phyloP scores from a whole-genome alignment of 2,329 filamentous ascomycete genomes.

The Remersonia thermophila region DNA sequence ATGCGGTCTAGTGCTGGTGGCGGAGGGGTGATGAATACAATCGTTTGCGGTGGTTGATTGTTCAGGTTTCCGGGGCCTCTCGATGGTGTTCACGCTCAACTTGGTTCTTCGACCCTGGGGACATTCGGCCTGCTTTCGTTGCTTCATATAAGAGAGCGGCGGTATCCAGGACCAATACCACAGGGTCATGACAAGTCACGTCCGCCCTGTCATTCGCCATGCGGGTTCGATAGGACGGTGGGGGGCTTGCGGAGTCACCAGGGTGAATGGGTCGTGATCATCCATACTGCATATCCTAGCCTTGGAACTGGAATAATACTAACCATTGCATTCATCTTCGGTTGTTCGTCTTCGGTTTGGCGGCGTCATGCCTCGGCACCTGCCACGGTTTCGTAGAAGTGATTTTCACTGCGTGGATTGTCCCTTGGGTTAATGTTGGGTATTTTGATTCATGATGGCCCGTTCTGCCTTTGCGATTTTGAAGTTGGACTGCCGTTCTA shows the following conservation, averaged over 20 bases:
- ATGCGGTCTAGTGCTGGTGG: constrained; percentile 59
- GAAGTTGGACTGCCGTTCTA: no score
- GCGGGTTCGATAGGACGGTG: background rate
- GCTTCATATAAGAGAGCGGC: background rate
- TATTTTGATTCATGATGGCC: no score
- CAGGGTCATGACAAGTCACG: no score
- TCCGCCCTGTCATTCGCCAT: background rate
- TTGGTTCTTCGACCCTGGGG: background rate
- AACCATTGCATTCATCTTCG: background rate
- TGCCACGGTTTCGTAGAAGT: no score
- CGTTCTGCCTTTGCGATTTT: no score
- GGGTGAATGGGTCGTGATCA: constrained; percentile 7
- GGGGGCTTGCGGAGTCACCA: constrained; percentile 6
- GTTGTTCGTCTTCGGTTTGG: background rate
- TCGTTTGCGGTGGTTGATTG: constrained; percentile 3
- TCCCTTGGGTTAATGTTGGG: no score
- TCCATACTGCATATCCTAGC: constrained; percentile 11
- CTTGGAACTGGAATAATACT: constrained; percentile 8
- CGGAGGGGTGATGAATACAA: background rate
- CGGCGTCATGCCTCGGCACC: background rate
- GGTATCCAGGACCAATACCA: background rate
- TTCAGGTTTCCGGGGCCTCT: constrained; percentile 4
- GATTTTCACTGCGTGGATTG: no score
- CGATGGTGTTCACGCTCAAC: background rate
- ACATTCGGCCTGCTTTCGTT: background rate